These are phyloP conservation scores for Podila minutissima DNA, from an alignment of 192 early-diverging fungal species.

Conservation along the genomic window DNA sequence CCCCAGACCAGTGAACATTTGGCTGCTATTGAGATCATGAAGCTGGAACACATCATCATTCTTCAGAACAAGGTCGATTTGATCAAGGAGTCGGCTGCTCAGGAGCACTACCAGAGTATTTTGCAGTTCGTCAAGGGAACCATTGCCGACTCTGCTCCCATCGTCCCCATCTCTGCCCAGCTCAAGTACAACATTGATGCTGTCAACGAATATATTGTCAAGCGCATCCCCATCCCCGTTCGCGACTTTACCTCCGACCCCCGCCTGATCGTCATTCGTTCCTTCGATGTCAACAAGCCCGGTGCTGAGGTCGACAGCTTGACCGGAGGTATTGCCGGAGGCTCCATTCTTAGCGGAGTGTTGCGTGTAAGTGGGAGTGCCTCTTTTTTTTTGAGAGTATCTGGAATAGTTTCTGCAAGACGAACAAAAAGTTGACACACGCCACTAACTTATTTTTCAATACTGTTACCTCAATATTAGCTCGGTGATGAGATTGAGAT, in stretches of 20 bases:
- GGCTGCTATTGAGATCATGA: constrained; percentile 99
- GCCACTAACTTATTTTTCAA: too few species aligned
- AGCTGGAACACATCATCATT: constrained; percentile 95
- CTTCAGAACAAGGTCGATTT: constrained; percentile 99
- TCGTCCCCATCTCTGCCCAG: constrained; percentile 98
- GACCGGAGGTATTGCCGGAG: constrained; percentile 98
- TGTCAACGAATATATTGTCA: constrained; percentile 97
- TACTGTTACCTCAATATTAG: constrained; percentile 30
- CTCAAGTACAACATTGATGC: constrained; percentile 99
- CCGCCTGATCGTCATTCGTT: constrained; percentile 96
- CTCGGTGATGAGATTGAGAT: constrained; percentile 97
- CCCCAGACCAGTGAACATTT: constrained; percentile 99
- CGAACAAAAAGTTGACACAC: too few species aligned
- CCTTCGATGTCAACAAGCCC: constrained; percentile 99
- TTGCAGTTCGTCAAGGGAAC: constrained; percentile 93
- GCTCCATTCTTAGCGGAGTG: constrained; percentile 93
- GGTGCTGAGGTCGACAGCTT: constrained; percentile 92
- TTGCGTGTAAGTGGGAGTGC: constrained; percentile 62
- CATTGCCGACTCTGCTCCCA: constrained; percentile 93
- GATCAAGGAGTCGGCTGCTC: constrained; percentile 91
- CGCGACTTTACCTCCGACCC: constrained; percentile 94
- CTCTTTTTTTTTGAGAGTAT: too few species aligned
- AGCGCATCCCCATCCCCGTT: constrained; percentile 93
- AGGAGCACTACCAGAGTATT: constrained; percentile 92
- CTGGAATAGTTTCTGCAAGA: too few species aligned